Evolutionary conservation across 1,284 basidiomycete species (phyloP).

Genomic region (Microstroma glucosiphilum): DNA sequence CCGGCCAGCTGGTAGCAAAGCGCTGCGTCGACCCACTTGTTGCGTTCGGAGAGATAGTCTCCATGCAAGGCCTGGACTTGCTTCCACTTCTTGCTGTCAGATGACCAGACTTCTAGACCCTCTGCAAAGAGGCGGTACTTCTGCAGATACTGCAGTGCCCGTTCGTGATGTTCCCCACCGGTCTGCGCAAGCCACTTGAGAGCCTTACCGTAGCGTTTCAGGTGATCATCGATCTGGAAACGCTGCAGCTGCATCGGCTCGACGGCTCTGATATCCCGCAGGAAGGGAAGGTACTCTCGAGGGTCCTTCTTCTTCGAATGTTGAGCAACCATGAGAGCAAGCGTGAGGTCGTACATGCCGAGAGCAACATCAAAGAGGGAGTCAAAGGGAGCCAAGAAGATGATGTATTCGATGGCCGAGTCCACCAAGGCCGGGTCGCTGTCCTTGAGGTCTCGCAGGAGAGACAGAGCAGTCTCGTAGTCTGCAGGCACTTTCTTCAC

Average conservation of each 20-base stretch:
- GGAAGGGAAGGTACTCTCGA: constrained; percentile 92
- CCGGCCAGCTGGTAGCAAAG: constrained; percentile 29
- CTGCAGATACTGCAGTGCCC: constrained; percentile 73
- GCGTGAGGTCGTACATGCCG: constrained; percentile 96
- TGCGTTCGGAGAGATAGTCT: constrained; percentile 75
- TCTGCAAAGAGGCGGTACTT: constrained; percentile 63
- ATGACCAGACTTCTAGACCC: constrained; percentile 23
- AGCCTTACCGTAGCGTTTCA: constrained; percentile 70
- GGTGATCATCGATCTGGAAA: constrained; percentile 88
- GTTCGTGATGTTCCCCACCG: constrained; percentile 68
- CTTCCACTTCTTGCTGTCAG: constrained; percentile 15
- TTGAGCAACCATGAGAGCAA: constrained; percentile 93
- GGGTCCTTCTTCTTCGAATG: constrained; percentile 96
- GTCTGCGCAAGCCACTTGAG: constrained; percentile 68
- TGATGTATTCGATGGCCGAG: constrained; percentile 95
- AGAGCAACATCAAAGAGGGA: constrained; percentile 86
- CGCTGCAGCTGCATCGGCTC: constrained; percentile 71
- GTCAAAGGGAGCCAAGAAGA: constrained; percentile 92
- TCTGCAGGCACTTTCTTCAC: constrained; percentile 87
- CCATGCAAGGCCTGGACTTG: constrained; percentile 63
- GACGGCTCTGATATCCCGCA: constrained; percentile 76
- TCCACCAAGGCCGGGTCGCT: constrained; percentile 59
- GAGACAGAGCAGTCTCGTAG: constrained; percentile 72
- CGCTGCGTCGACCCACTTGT: constrained; percentile 78
- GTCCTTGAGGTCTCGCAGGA: constrained; percentile 76